These are phyloP conservation scores for Escovopsis sp. DNA, from an alignment of 2,329 filamentous ascomycete genomes.

Conservation along the genomic window DNA sequence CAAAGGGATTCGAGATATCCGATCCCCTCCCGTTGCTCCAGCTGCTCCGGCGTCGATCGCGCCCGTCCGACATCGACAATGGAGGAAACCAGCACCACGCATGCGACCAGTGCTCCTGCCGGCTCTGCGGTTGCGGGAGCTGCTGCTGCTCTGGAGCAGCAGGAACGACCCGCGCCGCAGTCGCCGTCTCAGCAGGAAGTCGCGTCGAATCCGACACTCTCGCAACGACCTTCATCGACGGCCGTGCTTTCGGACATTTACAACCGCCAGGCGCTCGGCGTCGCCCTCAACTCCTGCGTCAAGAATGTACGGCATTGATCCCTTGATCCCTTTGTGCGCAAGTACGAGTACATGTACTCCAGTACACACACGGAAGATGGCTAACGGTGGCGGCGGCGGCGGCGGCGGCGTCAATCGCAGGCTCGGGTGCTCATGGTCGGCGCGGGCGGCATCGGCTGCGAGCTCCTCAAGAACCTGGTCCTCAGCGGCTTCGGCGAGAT, in stretches of 20 bases:
- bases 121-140: background rate
- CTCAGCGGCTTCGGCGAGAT: slow-evolving; percentile 85
- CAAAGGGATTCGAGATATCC: background rate
- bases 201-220: slow-evolving; percentile 10
- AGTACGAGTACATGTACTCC: no score
- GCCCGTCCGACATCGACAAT: slow-evolving; percentile 2
- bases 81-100: slow-evolving; percentile 3
- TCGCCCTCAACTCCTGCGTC: slow-evolving; percentile 45
- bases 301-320: slow-evolving; percentile 47
- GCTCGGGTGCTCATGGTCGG: slow-evolving; percentile 85
- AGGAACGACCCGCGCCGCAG: slow-evolving; percentile 7
- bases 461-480: slow-evolving; percentile 91
- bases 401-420: slow-evolving; percentile 27
- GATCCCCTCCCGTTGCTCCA: background rate
- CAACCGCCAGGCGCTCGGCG: slow-evolving; percentile 53
- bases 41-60: background rate
- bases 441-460: slow-evolving; percentile 93
- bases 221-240: slow-evolving; percentile 14
- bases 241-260: slow-evolving; percentile 33
- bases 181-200: slow-evolving; percentile 9
- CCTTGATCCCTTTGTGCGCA: no score
- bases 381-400: background rate
- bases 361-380: no score
- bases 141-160: slow-evolving; percentile 1
- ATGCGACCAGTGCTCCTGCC: background rate